Base-by-base conservation (phyloP, 306 rosid genomes). In the Vicia sativa region DNA sequence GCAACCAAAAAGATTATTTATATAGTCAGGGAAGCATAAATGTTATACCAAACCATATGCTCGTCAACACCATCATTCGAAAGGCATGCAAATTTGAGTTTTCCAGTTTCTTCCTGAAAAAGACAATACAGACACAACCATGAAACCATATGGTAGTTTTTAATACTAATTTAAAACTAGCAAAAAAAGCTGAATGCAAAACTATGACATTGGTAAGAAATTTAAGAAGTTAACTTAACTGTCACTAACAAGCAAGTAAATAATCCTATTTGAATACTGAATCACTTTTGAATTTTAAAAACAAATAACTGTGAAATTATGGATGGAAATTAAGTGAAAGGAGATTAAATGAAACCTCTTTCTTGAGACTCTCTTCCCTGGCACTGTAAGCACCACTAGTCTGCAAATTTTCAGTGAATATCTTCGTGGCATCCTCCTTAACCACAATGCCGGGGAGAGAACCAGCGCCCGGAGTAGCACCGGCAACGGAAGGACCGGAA, bases 361-460 rank as follows among this genome's bases (percentile, higher is more conserved):
- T 86, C 65, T 85, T 93, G 64, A 90, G 81, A 68, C 73, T 81
- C 81, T 90, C 99, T 75, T 93, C 99, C 77, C 99, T 79, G 1
- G 99, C 96, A 61, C 82, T 83, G 57, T 93, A 93, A 49, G 99
- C 99, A 49, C 99, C 99, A 73, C 97, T 93, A 2, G 97, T 82
- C 84, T 88, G 97, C 58, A 93, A 68, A 88, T 86, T 93, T 72
- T 93, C 99, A 1, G 99, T 87, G 71, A 86, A 87, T 13, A 93
- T 90, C 81, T 88, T 93, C 18, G 90, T 70, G 0, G 86, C 80
- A 38, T 93, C 99, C 67, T 93, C 97, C 81, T 93, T 90, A 56
- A 82, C 90, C 74, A 81, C 87, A 18, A 90, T 85, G 42, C 97
- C 95, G 16, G 91, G 71, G 12, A 71, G 77, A 0, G 85, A 81